These are phyloP conservation scores for Talaromyces sp. DNA, from an alignment of 2,329 filamentous ascomycete species.

Conservation along the genomic window DNA sequence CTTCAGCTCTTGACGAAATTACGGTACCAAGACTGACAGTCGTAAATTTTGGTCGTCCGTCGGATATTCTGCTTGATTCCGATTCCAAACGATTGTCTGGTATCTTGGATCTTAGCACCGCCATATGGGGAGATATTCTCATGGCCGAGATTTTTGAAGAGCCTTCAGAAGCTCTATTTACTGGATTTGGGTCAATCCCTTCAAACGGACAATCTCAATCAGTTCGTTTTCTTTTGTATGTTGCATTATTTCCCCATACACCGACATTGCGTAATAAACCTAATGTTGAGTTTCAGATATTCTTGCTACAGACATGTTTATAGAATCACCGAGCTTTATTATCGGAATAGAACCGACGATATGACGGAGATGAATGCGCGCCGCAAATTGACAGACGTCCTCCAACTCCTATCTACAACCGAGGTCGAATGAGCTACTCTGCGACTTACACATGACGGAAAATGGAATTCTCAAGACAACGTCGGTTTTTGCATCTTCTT, in stretches of 20 bases:
- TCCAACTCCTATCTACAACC: slow-evolving; percentile 24
- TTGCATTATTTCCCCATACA: background rate
- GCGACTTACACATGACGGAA: background rate
- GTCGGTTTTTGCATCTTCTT: background rate
- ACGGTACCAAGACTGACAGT: slow-evolving; percentile 48
- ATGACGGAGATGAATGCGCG: slow-evolving; percentile 32
- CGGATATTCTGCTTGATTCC: slow-evolving; percentile 49
- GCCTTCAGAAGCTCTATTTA: slow-evolving; percentile 28
- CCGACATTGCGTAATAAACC: background rate
- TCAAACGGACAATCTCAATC: slow-evolving; percentile 20
- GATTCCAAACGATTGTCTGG: slow-evolving; percentile 44
- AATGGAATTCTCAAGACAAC: background rate
- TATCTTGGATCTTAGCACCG: slow-evolving; percentile 48
- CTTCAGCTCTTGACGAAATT: slow-evolving; percentile 45
- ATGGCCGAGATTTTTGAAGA: slow-evolving; percentile 47
- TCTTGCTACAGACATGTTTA: slow-evolving; percentile 34
- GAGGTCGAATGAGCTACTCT: slow-evolving; percentile 5
- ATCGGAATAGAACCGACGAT: slow-evolving; percentile 27
- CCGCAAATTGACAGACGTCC: slow-evolving; percentile 25
- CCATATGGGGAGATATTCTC: slow-evolving; percentile 53
- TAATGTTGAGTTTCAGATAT: slow-evolving; percentile 22
- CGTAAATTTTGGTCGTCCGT: slow-evolving; percentile 42
- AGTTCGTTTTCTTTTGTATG: slow-evolving; percentile 32
- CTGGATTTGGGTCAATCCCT: slow-evolving; percentile 27
- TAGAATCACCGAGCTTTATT: slow-evolving; percentile 34